A percentile compares a stretch with the other conserved stretches of the same genome.
Evolutionary conservation across 306 rosid genomes (phyloP).

Genomic region (Trichosanthes truncata): DNA sequence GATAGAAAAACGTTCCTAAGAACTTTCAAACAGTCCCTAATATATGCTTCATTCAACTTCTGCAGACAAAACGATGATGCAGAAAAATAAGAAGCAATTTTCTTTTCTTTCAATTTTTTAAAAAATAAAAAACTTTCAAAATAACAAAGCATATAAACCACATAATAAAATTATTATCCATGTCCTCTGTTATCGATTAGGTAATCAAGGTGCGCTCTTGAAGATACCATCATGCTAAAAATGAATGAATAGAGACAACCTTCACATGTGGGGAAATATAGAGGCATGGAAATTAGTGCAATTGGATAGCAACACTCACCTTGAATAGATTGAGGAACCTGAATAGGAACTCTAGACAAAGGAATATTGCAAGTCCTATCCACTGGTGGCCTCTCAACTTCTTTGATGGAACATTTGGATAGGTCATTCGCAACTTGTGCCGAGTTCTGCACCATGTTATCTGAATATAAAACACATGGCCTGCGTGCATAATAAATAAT

Average conservation of each 20-base stretch:
- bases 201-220: background rate
- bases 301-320: constrained; percentile 28
- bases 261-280: background rate
- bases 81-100: background rate
- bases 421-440: constrained; percentile 69
- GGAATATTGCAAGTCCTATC: constrained; percentile 59
- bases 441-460: constrained; percentile 39
- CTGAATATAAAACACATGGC: constrained; percentile 68
- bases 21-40: background rate
- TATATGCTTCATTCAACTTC: background rate
- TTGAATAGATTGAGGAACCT: constrained; percentile 74
- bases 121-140: background rate
- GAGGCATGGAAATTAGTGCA: background rate
- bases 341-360: constrained; percentile 53
- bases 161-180: background rate
- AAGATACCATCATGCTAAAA: background rate
- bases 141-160: background rate
- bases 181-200: background rate
- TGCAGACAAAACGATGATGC: background rate
- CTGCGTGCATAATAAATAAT: constrained; percentile 37
- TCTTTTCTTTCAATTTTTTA: too few relatives aligned
- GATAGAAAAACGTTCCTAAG: background rate
- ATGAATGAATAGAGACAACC: background rate
- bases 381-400: constrained; percentile 52
- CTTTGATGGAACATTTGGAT: constrained; percentile 79